Evolutionary conservation across 495 filamentous ascomycete species (phyloP), one percentile per base, ranked within the genome.

Genomic region (Astrocystis sublimbata): DNA sequence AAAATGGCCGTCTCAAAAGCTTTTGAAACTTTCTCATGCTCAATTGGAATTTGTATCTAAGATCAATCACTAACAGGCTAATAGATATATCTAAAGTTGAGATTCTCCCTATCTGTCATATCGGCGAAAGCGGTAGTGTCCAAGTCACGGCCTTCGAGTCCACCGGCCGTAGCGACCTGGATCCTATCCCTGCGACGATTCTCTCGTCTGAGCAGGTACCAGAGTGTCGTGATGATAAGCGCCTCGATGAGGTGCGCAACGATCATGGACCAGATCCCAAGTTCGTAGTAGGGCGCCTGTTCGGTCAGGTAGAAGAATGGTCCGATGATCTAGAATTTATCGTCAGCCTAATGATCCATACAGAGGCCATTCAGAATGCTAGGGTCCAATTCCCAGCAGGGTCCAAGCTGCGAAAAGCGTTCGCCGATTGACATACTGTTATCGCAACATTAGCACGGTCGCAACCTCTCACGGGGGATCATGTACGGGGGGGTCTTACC

Each of bases 241-340:
- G 78, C 81, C 67, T 86, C 81, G 38, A 82, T 75, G 19, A 86
- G 68, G 62, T 87, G 84, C 10, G 80, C 81, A 6, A 86, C 82
- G 55, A 89, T 85, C 77, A 87, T 86, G 1, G 80, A 83, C 76
- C 84, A 86, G 49, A 88, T 85, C 4, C 84, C 86, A 17, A 87
- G 80, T 2, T 69, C 61, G 59, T 88, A 88, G 4, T 73, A 74
- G 19, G 84, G 85, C 19, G 77, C 80, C 66, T 88, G 83, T 19
- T 70, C 71, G 1, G 77, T 77, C 63, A 83, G 83, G 66, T 86
- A 87, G 73, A 88, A 87, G 70, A 87, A 87, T 0, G 86, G 86
- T 0, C 85, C 85, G 0, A 80, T 77, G 31, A 86, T 81, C 52
- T 61, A 38, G 17, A 17, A n/a, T 35, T 24, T 13, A 24, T 23